phyloP scores from a whole-genome alignment of 31 red algal species.

The Porphyra umbilicalis region DNA sequence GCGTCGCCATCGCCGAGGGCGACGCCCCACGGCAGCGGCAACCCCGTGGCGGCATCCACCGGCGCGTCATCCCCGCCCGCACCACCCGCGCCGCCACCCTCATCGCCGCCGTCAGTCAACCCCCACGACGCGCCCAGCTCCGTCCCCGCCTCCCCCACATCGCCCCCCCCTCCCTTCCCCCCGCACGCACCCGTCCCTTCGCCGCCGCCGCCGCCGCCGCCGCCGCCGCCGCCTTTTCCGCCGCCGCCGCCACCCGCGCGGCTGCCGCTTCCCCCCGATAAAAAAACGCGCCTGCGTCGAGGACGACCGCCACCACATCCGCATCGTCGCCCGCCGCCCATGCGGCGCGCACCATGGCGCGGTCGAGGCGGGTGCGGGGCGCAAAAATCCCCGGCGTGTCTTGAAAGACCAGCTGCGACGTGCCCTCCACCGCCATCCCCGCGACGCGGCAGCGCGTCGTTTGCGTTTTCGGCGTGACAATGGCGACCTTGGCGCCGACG shows the following conservation, averaged over 20 bases:
- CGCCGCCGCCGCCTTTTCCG: constrained; percentile 4
- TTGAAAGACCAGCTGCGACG: constrained; percentile 67
- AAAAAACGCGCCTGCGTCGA: constrained; percentile 59
- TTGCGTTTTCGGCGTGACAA: constrained; percentile 95
- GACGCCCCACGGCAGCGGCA: not conserved
- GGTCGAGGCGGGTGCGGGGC: constrained; percentile 45
- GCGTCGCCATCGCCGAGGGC: not conserved
- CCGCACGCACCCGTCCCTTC: constrained; percentile 6
- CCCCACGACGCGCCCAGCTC: not conserved
- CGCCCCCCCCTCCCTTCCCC: not conserved
- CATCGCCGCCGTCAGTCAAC: not conserved
- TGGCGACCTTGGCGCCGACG: constrained; percentile 84
- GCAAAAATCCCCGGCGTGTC: constrained; percentile 95
- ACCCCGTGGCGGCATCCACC: not conserved
- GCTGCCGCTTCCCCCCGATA: constrained; percentile 12
- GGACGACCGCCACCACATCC: constrained; percentile 69
- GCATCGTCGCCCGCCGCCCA: constrained; percentile 49
- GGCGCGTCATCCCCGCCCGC: not conserved
- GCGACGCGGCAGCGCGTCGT: constrained; percentile 80
- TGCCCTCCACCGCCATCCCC: constrained; percentile 60
- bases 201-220: not conserved
- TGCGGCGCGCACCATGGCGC: constrained; percentile 91
- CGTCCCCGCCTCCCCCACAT: not conserved
- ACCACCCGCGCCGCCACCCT: too few relatives aligned
- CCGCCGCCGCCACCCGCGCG: not conserved